These are phyloP conservation scores for Pontederia paniculata DNA, from an alignment of 176 grass and related monocot genomes.

Conservation along the genomic window DNA sequence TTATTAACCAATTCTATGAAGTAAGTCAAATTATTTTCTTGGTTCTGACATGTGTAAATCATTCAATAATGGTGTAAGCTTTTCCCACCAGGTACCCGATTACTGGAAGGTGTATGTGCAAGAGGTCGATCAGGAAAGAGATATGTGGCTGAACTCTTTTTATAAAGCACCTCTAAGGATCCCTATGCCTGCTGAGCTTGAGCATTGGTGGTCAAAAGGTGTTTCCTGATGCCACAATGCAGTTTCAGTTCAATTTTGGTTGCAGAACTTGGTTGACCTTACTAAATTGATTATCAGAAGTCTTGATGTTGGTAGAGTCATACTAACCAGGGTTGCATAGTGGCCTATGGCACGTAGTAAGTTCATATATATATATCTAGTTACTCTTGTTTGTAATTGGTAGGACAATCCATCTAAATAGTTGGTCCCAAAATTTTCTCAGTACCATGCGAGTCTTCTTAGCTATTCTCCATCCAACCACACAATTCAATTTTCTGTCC, in stretches of 20 bases:
- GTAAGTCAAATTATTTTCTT: slow-evolving; percentile 6
- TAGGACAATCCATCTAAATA: no score
- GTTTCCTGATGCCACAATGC: not conserved
- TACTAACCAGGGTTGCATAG: no score
- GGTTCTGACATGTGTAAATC: not conserved
- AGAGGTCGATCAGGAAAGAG: slow-evolving; percentile 33
- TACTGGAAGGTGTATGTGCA: slow-evolving; percentile 29
- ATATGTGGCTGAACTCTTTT: slow-evolving; percentile 29
- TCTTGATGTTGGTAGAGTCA: no score
- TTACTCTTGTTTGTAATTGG: no score
- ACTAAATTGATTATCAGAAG: no score
- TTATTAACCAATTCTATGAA: slow-evolving; percentile 33
- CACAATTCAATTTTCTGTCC: not conserved
- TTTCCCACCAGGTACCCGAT: slow-evolving; percentile 12
- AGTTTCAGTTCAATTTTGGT: not conserved
- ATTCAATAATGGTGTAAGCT: not conserved
- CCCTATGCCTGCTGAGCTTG: slow-evolving; percentile 34
- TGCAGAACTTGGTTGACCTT: no score
- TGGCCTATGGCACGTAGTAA: no score
- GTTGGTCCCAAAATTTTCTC: not conserved
- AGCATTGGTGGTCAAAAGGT: slow-evolving; percentile 33
- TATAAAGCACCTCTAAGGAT: slow-evolving; percentile 33
- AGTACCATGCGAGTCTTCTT: not conserved
- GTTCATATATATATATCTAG: no score
- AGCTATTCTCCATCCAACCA: not conserved